phyloP scores from a whole-genome alignment of 2,329 filamentous ascomycete species.

The Fusarium sarcochroum region DNA sequence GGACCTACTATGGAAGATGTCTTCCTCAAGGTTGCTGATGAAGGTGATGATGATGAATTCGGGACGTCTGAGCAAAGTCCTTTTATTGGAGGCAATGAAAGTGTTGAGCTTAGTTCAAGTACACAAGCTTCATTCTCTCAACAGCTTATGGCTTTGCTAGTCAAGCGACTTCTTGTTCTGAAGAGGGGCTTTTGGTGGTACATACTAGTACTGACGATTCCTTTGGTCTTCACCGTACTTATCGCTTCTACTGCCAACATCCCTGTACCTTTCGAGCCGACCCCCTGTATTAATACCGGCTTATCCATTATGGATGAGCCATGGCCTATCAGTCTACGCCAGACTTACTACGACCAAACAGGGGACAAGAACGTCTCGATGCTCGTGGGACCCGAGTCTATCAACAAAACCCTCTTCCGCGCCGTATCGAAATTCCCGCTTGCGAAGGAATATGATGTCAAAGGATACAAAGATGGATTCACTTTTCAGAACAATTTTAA shows the following conservation, averaged over 20 bases:
- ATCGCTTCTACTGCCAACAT: background rate
- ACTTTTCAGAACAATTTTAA: background rate
- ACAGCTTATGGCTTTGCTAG: background rate
- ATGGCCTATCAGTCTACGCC: background rate
- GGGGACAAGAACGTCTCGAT: background rate
- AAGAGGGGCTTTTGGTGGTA: constrained; percentile 14
- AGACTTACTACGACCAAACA: background rate
- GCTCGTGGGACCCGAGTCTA: background rate
- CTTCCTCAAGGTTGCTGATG: constrained; percentile 22
- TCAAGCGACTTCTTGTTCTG: background rate
- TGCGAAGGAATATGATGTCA: background rate
- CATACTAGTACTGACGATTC: background rate
- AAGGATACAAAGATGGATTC: background rate
- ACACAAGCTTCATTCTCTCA: background rate
- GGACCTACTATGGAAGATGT: constrained; percentile 29
- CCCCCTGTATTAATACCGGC: background rate
- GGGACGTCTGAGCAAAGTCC: background rate
- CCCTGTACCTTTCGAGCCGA: background rate
- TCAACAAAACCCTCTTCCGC: constrained; percentile 1
- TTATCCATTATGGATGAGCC: background rate
- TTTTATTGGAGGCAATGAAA: background rate
- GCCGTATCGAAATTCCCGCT: background rate
- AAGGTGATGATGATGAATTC: background rate
- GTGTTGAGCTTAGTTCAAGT: background rate
- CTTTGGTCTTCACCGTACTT: background rate